Conservation (phyloP, 2,329 filamentous ascomycete genomes). For the Lachnellula subtilissima region DNA sequence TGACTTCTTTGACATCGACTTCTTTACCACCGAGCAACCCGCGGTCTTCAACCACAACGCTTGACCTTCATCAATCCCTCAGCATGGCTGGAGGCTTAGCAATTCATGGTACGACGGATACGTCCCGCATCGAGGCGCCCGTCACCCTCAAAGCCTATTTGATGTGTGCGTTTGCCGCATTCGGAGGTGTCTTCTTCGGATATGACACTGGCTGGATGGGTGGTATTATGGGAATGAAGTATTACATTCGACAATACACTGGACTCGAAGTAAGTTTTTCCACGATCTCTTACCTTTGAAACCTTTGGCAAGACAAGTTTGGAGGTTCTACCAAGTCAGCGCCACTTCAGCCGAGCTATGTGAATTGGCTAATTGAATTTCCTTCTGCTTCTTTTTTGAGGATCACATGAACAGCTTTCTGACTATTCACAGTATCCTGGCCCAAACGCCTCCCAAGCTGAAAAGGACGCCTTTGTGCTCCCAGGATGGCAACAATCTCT, state of each 20-base stretch:
- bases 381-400: background rate
- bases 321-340: conserved; percentile 39
- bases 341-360: conserved; percentile 19
- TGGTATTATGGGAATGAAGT: conserved; percentile 47
- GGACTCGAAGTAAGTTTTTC: conserved; percentile 16
- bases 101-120: conserved; percentile 49
- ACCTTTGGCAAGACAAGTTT: conserved; percentile 17
- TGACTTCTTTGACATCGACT: too few species aligned
- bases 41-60: too few species aligned
- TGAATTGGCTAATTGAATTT: background rate
- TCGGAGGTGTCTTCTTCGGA: conserved; percentile 55
- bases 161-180: conserved; percentile 66
- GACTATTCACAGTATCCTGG: conserved; percentile 7
- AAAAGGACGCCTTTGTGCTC: conserved; percentile 59
- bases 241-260: conserved; percentile 29
- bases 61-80: background rate
- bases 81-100: background rate
- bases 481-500: conserved; percentile 58
- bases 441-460: conserved; percentile 41
- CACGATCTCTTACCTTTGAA: conserved; percentile 7
- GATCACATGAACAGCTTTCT: background rate
- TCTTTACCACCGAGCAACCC: too few species aligned
- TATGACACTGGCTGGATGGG: conserved; percentile 76
- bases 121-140: conserved; percentile 63
- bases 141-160: conserved; percentile 65